A percentile compares a stretch with the other conserved stretches of the same genome.
phyloP scores from a whole-genome alignment of 129 eudicot species.

The Saussurea involucrata region DNA sequence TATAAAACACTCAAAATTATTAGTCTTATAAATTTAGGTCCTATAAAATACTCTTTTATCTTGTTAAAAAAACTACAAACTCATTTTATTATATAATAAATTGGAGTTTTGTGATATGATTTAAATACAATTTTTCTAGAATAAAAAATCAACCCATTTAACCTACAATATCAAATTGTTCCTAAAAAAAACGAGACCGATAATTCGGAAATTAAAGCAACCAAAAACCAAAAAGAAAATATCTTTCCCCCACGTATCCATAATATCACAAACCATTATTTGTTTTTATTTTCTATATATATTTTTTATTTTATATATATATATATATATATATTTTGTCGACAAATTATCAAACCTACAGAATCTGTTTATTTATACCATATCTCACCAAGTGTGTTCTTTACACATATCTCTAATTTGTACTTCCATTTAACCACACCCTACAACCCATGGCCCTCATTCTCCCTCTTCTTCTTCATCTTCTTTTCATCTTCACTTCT shows the following conservation, averaged over 20 bases:
- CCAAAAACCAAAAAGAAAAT: constrained; percentile 8
- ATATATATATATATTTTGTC: not conserved
- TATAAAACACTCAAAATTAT: too few species aligned
- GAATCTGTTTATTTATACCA: constrained; percentile 49
- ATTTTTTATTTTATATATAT: not conserved
- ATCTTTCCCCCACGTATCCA: constrained; percentile 23
- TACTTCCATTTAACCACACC: not conserved
- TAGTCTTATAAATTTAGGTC: too few species aligned
- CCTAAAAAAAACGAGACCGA: constrained; percentile 3
- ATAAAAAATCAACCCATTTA: not conserved
- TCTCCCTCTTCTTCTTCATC: constrained; percentile 23
- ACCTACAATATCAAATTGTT: not conserved
- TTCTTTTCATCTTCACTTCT: constrained; percentile 32
- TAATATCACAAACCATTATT: constrained; percentile 8
- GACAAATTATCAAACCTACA: constrained; percentile 6
- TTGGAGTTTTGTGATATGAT: not conserved
- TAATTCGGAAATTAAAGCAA: constrained; percentile 6
- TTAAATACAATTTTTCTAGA: not conserved
- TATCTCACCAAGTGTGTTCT: constrained; percentile 18
- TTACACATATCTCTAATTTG: not conserved
- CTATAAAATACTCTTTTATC: too few species aligned
- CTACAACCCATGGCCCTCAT: constrained; percentile 16
- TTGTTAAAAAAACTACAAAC: not conserved
- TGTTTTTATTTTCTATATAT: constrained; percentile 14
- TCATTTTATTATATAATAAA: not conserved